Conservation (phyloP, 441 rosid genomes). For the Capsella rubella region DNA sequence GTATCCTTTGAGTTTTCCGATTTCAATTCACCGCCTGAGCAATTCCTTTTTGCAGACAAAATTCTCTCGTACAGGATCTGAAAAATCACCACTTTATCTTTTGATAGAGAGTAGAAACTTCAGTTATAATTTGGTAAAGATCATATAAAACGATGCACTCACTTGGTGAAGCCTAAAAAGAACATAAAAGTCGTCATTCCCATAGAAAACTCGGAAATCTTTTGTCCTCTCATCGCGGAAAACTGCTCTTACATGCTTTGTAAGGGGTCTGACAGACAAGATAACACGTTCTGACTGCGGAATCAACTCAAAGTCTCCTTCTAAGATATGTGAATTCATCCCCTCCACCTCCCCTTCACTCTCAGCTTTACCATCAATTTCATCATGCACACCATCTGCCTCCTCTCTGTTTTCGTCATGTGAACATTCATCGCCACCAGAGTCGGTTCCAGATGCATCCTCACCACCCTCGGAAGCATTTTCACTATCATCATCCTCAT, state of each 20-base stretch:
- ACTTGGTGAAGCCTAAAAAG: conserved; percentile 98
- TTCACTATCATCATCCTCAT: conserved; percentile 71
- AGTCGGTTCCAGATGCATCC: conserved; percentile 86
- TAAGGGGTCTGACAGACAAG: conserved; percentile 78
- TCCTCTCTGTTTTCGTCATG: conserved; percentile 63
- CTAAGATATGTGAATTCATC: conserved; percentile 65
- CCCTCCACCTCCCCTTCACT: conserved; percentile 98
- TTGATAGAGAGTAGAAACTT: background rate
- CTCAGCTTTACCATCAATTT: conserved; percentile 84
- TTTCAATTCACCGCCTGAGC: conserved; percentile 60
- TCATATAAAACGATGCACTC: conserved; percentile 38
- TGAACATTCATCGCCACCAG: conserved; percentile 83
- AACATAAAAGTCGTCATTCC: conserved; percentile 93
- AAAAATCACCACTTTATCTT: conserved; percentile 20
- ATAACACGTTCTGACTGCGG: conserved; percentile 69
- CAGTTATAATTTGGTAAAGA: background rate
- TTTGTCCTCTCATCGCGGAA: conserved; percentile 50
- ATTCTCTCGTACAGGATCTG: conserved; percentile 91
- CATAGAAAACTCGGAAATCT: conserved; percentile 73
- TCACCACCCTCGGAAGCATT: conserved; percentile 86
- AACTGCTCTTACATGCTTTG: conserved; percentile 65
- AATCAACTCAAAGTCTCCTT: conserved; percentile 57
- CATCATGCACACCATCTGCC: conserved; percentile 77
- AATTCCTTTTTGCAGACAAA: conserved; percentile 78
- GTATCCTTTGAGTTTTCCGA: conserved; percentile 67